Percentiles rank a stretch among this genome's conserved stretches.
phyloP scores from a whole-genome alignment of 805 yeast genomes.

The Lipomyces yamadae region DNA sequence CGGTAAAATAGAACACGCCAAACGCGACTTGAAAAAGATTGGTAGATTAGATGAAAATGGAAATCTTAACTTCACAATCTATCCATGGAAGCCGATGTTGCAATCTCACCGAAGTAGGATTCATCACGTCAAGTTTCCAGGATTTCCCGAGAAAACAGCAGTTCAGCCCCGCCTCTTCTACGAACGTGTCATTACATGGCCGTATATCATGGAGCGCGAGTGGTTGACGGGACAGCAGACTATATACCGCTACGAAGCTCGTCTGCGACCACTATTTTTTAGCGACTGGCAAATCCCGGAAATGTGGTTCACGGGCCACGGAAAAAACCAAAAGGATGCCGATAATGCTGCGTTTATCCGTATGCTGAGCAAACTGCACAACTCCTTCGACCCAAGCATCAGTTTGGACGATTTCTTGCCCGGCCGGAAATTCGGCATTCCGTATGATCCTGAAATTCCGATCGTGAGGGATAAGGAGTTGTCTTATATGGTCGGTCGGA shows the following conservation, averaged over 20 bases:
- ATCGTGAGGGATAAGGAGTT: background rate
- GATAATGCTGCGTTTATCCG: background rate
- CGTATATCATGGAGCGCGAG: background rate
- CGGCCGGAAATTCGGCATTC: background rate
- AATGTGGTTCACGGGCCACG: background rate
- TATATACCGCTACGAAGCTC: slow-evolving; percentile 1
- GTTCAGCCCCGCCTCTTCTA: background rate
- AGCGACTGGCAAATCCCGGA: background rate
- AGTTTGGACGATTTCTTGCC: background rate
- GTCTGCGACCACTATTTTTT: background rate
- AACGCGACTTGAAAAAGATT: background rate
- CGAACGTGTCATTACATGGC: background rate
- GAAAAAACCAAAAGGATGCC: background rate
- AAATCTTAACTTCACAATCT: slow-evolving; percentile 1
- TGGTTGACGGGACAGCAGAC: slow-evolving; percentile 5
- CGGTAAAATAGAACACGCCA: slow-evolving; percentile 3
- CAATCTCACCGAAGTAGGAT: background rate
- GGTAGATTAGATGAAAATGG: background rate
- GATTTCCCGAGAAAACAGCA: background rate
- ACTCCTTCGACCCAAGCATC: background rate
- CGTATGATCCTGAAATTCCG: background rate
- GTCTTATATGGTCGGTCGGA: background rate
- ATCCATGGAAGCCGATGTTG: slow-evolving; percentile 5
- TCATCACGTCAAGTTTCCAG: background rate
- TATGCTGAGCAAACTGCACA: background rate